Percentiles rank a stretch among this genome's conserved stretches.
Evolutionary conservation across 2,329 filamentous ascomycete genomes (phyloP).

Genomic region (Didymosphaeria variabile): DNA sequence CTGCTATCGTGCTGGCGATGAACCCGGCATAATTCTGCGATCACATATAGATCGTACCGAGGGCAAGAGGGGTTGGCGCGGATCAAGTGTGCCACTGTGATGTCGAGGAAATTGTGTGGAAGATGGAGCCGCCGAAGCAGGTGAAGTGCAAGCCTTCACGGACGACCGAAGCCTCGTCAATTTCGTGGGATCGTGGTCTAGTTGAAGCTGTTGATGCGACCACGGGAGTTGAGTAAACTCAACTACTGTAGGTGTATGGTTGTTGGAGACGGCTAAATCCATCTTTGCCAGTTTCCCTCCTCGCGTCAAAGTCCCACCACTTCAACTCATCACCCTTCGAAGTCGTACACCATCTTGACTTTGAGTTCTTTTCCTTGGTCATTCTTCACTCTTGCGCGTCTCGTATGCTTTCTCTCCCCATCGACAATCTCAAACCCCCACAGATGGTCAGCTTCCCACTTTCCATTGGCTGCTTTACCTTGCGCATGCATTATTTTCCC

Average conservation of each 20-base stretch:
- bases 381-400: slow-evolving; percentile 21
- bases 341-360: slow-evolving; percentile 26
- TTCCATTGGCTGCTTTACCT: slow-evolving; percentile 18
- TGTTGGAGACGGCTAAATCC: background rate
- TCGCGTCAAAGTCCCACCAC: background rate
- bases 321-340: slow-evolving; percentile 3
- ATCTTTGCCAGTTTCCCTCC: too few species aligned
- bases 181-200: slow-evolving; percentile 11
- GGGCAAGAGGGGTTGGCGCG: too few species aligned
- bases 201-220: background rate
- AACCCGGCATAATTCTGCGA: too few species aligned
- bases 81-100: too few species aligned
- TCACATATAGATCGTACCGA: too few species aligned
- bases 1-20: too few species aligned
- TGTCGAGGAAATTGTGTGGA: slow-evolving; percentile 55
- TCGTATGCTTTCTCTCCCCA: slow-evolving; percentile 22
- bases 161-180: slow-evolving; percentile 2
- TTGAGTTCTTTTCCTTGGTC: slow-evolving; percentile 19
- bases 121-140: slow-evolving; percentile 53
- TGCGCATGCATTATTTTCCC: slow-evolving; percentile 22
- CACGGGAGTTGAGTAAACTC: background rate
- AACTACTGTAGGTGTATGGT: background rate
- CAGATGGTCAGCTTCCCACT: slow-evolving; percentile 26
- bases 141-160: slow-evolving; percentile 59
- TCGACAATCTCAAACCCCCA: slow-evolving; percentile 26